These are phyloP conservation scores for Alisma plantagoaquatica DNA, from an alignment of 106 monocot species.

Conservation along the genomic window DNA sequence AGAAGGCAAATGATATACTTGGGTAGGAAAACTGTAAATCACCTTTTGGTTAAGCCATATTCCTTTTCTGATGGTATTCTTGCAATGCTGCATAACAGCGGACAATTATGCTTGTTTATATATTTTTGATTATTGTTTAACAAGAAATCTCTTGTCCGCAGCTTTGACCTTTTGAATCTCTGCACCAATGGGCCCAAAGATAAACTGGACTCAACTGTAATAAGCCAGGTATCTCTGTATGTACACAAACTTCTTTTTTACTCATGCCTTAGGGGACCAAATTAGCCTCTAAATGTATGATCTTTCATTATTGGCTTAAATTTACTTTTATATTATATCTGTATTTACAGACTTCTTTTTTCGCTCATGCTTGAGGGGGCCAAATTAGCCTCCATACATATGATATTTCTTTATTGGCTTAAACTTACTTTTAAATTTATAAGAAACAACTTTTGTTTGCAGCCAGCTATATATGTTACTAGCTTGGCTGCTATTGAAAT, in stretches of 20 bases:
- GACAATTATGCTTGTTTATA: too few relatives aligned
- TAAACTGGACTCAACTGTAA: slow-evolving; percentile 84
- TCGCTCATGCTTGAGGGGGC: too few relatives aligned
- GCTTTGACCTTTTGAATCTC: slow-evolving; percentile 66
- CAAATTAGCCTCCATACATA: too few relatives aligned
- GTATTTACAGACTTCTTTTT: too few relatives aligned
- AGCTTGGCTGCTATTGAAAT: slow-evolving; percentile 94
- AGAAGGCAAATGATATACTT: slow-evolving; percentile 76
- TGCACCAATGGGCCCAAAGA: slow-evolving; percentile 90
- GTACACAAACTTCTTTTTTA: too few relatives aligned
- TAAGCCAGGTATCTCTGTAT: slow-evolving; percentile 95
- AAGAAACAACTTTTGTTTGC: slow-evolving; percentile 8
- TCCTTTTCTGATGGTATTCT: neutral
- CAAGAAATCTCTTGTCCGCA: slow-evolving; percentile 12
- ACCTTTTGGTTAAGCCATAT: neutral
- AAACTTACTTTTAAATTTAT: neutral
- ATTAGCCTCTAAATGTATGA: too few relatives aligned
- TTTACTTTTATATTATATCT: too few relatives aligned
- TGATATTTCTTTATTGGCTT: too few relatives aligned
- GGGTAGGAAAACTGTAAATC: slow-evolving; percentile 24
- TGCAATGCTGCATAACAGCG: too few relatives aligned
- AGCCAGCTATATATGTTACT: slow-evolving; percentile 96
- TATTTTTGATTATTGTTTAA: too few relatives aligned
- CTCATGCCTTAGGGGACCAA: too few relatives aligned
- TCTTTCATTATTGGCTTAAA: too few relatives aligned